These are phyloP conservation scores for Yamadazyma tumulicola DNA, from an alignment of 805 yeast genomes.

Conservation along the genomic window DNA sequence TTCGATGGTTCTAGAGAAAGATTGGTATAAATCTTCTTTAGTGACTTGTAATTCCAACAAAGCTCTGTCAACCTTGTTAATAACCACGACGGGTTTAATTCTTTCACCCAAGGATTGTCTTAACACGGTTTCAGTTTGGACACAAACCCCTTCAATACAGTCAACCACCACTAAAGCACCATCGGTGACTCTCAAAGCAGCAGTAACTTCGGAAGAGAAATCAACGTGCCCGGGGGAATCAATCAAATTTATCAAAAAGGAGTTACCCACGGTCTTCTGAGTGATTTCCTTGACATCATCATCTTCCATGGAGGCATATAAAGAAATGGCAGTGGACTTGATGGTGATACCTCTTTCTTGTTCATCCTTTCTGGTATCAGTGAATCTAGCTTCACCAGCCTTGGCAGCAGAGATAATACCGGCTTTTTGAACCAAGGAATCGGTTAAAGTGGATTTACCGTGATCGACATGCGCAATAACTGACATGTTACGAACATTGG, in stretches of 20 bases:
- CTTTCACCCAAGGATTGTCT: conserved; percentile 99
- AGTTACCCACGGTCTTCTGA: conserved; percentile 90
- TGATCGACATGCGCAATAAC: conserved; percentile 99
- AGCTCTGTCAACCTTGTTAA: conserved; percentile 99
- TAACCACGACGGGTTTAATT: conserved; percentile 97
- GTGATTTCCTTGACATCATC: conserved; percentile 85
- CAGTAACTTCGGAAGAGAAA: conserved; percentile 99
- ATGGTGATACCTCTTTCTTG: conserved; percentile 99
- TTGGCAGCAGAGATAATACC: conserved; percentile 99
- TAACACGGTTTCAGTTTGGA: conserved; percentile 98
- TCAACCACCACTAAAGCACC: conserved; percentile 99
- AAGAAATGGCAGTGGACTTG: conserved; percentile 97
- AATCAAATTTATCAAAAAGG: conserved; percentile 95
- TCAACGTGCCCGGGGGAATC: conserved; percentile 99
- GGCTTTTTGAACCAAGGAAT: conserved; percentile 97
- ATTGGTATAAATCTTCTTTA: conserved; percentile 98
- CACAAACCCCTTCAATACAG: conserved; percentile 99
- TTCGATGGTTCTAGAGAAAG: conserved; percentile 98
- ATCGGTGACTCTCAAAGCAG: conserved; percentile 99
- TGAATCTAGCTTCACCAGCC: conserved; percentile 99
- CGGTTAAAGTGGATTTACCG: conserved; percentile 99
- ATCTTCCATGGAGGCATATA: conserved; percentile 82
- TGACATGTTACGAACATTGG: conserved; percentile 99
- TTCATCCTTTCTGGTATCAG: conserved; percentile 99
- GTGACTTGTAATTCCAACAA: conserved; percentile 97